Base-by-base conservation (phyloP, 2,329 filamentous ascomycete species). In the Orbilia javanica region DNA sequence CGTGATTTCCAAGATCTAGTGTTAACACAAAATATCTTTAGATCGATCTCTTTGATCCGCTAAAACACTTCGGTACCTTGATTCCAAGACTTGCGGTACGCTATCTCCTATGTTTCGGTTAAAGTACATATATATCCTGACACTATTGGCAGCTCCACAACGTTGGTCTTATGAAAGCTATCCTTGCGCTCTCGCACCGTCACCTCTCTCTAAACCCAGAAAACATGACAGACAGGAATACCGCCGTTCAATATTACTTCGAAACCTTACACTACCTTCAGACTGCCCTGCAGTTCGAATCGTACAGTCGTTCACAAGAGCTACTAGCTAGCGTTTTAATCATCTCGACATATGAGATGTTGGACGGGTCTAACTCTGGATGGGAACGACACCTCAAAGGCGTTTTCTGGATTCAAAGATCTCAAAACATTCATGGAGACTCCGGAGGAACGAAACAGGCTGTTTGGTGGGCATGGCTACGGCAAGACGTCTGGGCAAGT, bases 401-500 rank as follows among this genome's bases (percentile, higher is more conserved):
- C 0, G 88, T 90, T 0, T 91, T 90, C 79, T 90, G 89, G 87
- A 90, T 91, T 15, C 87, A 90, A 71, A 84, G 89, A n/a, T 89
- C 87, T 0, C 88, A 89, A 65, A 86, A 89, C 57, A 89, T 89
- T 52, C 86, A 90, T 68, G 89, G 88, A 0, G 88, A 88, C 62
- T 87, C 86, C 0, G 86, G 87, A 0, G 88, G 88, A 0, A 83
- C 91, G 0, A 85, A 87, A 48, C 86, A 88, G 79, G 87, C 88
- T 0, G 87, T 89, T 0, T 91, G 89, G 89, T 91, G 89, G 89
- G 86, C 87, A 0, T 91, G 89, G 89, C 83, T 91, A 2, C 85
- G 88, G n/a, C 89, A 91, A 81, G 89, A 91, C 81, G 86, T 89
- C 0, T 91, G 89, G 89, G 89, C 88, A 1, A 89, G 89, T 0